Evolutionary conservation across 176 grass and related monocot genomes (phyloP), one percentile per base, ranked within the genome.

Genomic region (Melocanna baccifera): DNA sequence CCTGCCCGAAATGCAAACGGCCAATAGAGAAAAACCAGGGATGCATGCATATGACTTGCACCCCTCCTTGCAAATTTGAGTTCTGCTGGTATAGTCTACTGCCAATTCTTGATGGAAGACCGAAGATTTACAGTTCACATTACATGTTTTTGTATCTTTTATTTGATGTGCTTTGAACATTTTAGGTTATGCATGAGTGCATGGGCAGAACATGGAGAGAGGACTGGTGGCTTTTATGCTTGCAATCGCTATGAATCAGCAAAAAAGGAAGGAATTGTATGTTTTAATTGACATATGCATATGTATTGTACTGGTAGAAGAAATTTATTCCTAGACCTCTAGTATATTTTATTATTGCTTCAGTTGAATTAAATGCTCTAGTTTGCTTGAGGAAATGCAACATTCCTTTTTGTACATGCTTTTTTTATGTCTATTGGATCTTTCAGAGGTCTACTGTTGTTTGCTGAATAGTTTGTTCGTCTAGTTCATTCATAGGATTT

Each of bases 21-120:
- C 93, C 96, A 30, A 99, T 99, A 87, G 93, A 99, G 78, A 99
- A 99, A 88, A 94, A 99, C 42, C 93, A 96, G 78, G 96, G 96
- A 48, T 99, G 96, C 69, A 96, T 96, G 93, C 96, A 98, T 71
- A 98, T 98, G 91, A 98, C 93, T 47, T 98, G 96, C 80, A 93
- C 92, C 26, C 91, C 96, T 87, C 93, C 96, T 48, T 98, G 96
- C 82, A 95, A 92, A 89, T 98, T 95, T 53, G 93, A 98, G 62
- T 98, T 98, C 67, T 98, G 96, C 92, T 98, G 96, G 94, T 97
- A 94, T 51, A 19, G 36, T 71, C 51, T 57, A 81, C 29, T 82
- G 4, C 6, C 55, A 62, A 62, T 81, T 39, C 34, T 75, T 85
- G 29, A 72, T 81, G 29, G 62, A 81, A 59, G 29, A 72, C 76